Base-by-base conservation (phyloP, 345 rosid genomes). In the Brassica cretica region DNA sequence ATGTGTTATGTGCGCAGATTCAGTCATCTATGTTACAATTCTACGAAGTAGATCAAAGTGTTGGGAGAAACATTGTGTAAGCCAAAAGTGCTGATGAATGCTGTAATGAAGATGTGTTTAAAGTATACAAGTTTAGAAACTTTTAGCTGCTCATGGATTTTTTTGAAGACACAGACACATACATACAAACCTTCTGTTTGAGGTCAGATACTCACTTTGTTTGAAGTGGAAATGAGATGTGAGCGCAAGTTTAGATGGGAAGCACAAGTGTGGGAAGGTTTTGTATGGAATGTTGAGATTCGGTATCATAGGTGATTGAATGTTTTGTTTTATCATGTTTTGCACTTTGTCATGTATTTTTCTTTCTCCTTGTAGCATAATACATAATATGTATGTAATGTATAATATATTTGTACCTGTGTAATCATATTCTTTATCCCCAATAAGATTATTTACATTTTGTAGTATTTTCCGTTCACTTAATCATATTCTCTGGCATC, bases 71-170 rank as follows among this genome's bases (percentile, higher is more conserved):
- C 35, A 71, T 8, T 59, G 66, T 71, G 53, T 70, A 70, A 8
- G 32, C 49, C 18, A 32, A 58, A 67, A 68, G 60, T 56, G 39
- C 49, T 25, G 60, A 68, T 4, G 24, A 46, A 46, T 25, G 60
- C 46, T 68, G 72, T 69, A 53, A 15, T 69, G 73, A 69, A 69
- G 44, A 51, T 69, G 61, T 69, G 73, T 12, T 69, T 53, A 69
- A 15, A 29, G 63, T 53, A 53, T 69, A 53, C 60, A 53, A 69
- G 73, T 30, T 27, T 69, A 67, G 71, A 44, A 41, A 14, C 25
- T 51, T 68, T 49, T 29, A 68, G 62, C 60, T 68, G 60, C 62
- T 69, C 19, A 51, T 51, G 29, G 73, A 53, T 49, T 53, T 51
- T 53, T 51, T 69, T 70, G 46, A 70, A 30, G 63, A 70, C 58